Evolutionary conservation across 148 eudicot species (phyloP).

Genomic region (Linanthus parryae): DNA sequence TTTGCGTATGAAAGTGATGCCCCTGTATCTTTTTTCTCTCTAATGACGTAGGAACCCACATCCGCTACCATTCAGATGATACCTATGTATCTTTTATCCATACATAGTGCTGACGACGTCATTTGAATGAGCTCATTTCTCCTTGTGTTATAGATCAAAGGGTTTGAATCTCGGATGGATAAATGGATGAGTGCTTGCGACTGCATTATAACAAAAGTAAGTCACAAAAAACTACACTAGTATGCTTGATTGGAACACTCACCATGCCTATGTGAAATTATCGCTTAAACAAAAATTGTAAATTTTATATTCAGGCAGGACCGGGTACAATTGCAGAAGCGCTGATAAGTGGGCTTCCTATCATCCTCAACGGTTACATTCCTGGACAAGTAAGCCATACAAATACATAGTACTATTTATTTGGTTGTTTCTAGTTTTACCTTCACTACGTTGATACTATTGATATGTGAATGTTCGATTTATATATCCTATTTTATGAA

Average conservation of each 20-base stretch:
- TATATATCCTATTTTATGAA: no score
- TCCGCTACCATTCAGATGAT: no score
- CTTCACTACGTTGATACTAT: no score
- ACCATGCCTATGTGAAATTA: not conserved
- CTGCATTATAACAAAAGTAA: conserved; percentile 91
- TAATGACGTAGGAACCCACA: no score
- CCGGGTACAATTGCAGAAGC: conserved; percentile 99
- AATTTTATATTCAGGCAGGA: conserved; percentile 62
- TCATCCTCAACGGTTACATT: conserved; percentile 91
- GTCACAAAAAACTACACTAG: not conserved
- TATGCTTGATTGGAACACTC: not conserved
- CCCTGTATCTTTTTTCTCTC: no score
- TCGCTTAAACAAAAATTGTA: not conserved
- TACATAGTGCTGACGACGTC: no score
- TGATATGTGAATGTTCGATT: no score
- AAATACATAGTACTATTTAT: no score
- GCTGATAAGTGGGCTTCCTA: conserved; percentile 94
- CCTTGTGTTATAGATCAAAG: conserved; percentile 46
- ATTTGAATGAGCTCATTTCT: no score
- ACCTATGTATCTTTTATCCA: no score
- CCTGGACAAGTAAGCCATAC: conserved; percentile 80
- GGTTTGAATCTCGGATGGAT: conserved; percentile 90
- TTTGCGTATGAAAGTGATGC: no score
- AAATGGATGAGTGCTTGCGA: conserved; percentile 99
- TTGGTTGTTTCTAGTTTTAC: no score